phyloP scores from a whole-genome alignment of 2,329 filamentous ascomycete species.

The Penicillium concentricum region DNA sequence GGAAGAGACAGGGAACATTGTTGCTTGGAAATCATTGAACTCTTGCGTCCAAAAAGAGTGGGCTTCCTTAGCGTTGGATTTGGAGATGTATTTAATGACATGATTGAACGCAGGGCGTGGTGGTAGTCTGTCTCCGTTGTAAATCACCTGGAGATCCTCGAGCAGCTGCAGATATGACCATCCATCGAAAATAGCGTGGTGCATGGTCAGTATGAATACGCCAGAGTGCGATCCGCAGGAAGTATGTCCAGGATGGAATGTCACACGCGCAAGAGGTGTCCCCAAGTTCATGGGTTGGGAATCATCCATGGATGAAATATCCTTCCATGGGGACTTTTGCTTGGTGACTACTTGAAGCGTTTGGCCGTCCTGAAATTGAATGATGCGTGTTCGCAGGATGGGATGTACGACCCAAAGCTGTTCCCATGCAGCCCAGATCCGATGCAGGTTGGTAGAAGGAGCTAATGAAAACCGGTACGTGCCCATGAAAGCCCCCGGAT shows the following conservation, averaged over 20 bases:
- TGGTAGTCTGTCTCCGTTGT: background rate
- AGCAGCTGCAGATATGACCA: slow-evolving; percentile 21
- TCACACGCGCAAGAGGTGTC: background rate
- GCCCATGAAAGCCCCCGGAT: slow-evolving; percentile 1
- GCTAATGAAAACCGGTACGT: slow-evolving; percentile 2
- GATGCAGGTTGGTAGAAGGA: background rate
- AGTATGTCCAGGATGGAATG: background rate
- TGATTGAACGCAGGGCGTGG: slow-evolving; percentile 1
- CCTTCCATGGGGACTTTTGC: background rate
- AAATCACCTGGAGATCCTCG: slow-evolving; percentile 8
- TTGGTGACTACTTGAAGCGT: slow-evolving; percentile 2
- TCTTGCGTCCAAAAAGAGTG: background rate
- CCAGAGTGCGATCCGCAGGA: background rate
- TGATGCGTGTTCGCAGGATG: slow-evolving; percentile 2
- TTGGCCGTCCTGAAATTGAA: slow-evolving; percentile 11
- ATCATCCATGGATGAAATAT: background rate
- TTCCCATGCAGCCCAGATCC: slow-evolving; percentile 2
- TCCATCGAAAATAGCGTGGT: slow-evolving; percentile 47
- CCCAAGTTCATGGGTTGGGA: background rate
- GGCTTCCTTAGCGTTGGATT: background rate
- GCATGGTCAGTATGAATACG: slow-evolving; percentile 40
- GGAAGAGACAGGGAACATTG: background rate
- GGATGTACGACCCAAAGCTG: slow-evolving; percentile 4
- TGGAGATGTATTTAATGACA: background rate
- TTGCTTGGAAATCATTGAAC: background rate